Conservation (phyloP, 2,329 filamentous ascomycete species). For the Plenodomus lindquistii region DNA sequence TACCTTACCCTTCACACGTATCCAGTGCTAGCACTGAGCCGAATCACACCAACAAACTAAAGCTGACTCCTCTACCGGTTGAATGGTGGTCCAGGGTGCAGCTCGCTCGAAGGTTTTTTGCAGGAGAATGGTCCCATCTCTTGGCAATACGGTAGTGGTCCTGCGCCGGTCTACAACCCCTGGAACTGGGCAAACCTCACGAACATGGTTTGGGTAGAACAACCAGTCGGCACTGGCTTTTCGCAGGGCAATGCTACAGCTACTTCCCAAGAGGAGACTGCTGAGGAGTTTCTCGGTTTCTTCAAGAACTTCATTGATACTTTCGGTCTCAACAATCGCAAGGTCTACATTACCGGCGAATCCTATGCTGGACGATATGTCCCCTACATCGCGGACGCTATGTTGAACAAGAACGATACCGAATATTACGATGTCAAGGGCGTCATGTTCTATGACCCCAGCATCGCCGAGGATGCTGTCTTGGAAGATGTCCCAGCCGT, state of each 20-base stretch:
- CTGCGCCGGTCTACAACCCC: constrained; percentile 47
- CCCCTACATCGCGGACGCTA: constrained; percentile 73
- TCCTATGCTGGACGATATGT: constrained; percentile 68
- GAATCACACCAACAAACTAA: background rate
- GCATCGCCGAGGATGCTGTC: constrained; percentile 58
- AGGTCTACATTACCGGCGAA: constrained; percentile 75
- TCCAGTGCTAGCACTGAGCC: no score
- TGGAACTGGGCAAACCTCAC: constrained; percentile 60
- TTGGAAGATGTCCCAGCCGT: constrained; percentile 59
- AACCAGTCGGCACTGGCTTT: constrained; percentile 70
- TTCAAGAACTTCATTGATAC: constrained; percentile 77
- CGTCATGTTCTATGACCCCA: constrained; percentile 74
- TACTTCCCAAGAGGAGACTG: constrained; percentile 68
- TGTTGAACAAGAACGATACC: constrained; percentile 70
- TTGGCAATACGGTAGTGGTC: constrained; percentile 50
- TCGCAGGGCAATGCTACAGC: constrained; percentile 67
- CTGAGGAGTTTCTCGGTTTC: constrained; percentile 74
- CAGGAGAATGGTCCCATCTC: constrained; percentile 54
- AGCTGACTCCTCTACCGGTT: no score
- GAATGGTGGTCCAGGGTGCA: constrained; percentile 50
- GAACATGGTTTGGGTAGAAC: constrained; percentile 77
- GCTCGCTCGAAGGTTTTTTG: constrained; percentile 52
- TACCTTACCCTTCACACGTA: background rate
- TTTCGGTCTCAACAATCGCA: constrained; percentile 67
- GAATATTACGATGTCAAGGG: constrained; percentile 69